A percentile compares a stretch with the other conserved stretches of the same genome.
Evolutionary conservation across 2,329 filamentous ascomycete species (phyloP).

Genomic region (Nectriaceae sp.): DNA sequence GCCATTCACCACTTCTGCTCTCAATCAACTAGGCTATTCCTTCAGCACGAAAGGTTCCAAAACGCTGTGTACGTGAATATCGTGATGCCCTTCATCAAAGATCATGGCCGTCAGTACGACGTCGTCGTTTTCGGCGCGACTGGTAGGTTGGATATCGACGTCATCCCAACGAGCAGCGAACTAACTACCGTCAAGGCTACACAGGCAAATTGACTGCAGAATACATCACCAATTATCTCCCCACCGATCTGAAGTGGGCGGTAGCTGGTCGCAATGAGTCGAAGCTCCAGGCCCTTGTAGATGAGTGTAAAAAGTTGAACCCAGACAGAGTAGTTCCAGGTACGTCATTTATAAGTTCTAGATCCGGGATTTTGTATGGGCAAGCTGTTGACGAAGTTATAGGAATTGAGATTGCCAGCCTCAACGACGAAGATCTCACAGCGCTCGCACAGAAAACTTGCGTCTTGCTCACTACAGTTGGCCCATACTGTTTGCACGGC

Average conservation of each 20-base stretch:
- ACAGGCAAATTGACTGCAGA: constrained; percentile 78
- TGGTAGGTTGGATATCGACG: constrained; percentile 42
- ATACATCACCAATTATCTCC: constrained; percentile 69
- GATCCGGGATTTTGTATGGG: background rate
- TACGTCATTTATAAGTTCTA: constrained; percentile 39
- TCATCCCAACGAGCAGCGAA: background rate
- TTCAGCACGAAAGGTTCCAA: too few species aligned
- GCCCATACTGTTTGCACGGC: constrained; percentile 59
- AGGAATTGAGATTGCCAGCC: constrained; percentile 55
- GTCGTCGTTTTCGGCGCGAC: constrained; percentile 60
- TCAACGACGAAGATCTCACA: constrained; percentile 48
- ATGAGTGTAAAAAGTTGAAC: constrained; percentile 66
- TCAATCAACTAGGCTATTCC: too few species aligned
- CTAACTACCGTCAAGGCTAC: constrained; percentile 60
- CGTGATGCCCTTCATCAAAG: constrained; percentile 46
- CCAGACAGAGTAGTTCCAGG: constrained; percentile 71
- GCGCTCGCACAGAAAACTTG: constrained; percentile 57
- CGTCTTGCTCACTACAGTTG: constrained; percentile 59
- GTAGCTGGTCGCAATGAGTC: constrained; percentile 77
- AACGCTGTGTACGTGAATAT: background rate
- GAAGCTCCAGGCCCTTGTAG: constrained; percentile 71
- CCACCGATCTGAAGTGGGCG: constrained; percentile 83
- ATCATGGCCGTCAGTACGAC: constrained; percentile 58
- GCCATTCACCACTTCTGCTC: background rate
- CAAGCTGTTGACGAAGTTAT: constrained; percentile 9